These are phyloP conservation scores for Thalassiosira delicatula DNA, from an alignment of 352 stramenopile species.

Conservation along the genomic window DNA sequence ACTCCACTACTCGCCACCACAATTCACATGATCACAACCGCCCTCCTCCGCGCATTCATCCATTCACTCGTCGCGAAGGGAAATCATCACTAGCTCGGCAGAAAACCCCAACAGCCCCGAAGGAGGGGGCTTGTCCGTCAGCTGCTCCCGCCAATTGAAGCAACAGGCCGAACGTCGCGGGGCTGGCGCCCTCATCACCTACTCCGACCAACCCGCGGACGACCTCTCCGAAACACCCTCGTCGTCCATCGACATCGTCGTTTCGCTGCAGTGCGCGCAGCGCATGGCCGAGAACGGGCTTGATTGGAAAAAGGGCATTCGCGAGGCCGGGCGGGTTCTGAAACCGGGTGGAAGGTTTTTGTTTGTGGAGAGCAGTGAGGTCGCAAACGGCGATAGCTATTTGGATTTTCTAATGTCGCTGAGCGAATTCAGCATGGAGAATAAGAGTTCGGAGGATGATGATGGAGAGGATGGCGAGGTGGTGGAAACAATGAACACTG, in stretches of 20 bases:
- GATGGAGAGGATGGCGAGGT: slow-evolving; percentile 27
- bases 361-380: slow-evolving; percentile 74
- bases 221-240: slow-evolving; percentile 69
- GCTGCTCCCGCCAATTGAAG: slow-evolving; percentile 68
- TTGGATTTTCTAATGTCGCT: too few relatives aligned
- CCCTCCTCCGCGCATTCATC: background rate
- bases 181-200: slow-evolving; percentile 44
- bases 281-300: slow-evolving; percentile 79
- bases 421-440: too few relatives aligned
- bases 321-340: slow-evolving; percentile 77
- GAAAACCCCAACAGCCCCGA: too few relatives aligned
- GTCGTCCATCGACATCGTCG: slow-evolving; percentile 78
- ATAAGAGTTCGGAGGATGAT: slow-evolving; percentile 18
- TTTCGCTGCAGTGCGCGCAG: slow-evolving; percentile 69
- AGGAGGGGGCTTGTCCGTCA: slow-evolving; percentile 64
- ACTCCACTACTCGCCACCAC: too few relatives aligned
- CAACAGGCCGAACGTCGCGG: slow-evolving; percentile 69
- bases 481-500: slow-evolving; percentile 17
- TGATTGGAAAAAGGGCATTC: slow-evolving; percentile 78
- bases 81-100: slow-evolving; percentile 73
- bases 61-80: slow-evolving; percentile 3
- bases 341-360: slow-evolving; percentile 81
- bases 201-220: slow-evolving; percentile 74
- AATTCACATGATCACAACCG: background rate
- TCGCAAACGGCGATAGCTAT: too few relatives aligned